These are phyloP conservation scores for Neurospora crassa DNA, from an alignment of 2,329 filamentous ascomycete genomes.

Conservation along the genomic window DNA sequence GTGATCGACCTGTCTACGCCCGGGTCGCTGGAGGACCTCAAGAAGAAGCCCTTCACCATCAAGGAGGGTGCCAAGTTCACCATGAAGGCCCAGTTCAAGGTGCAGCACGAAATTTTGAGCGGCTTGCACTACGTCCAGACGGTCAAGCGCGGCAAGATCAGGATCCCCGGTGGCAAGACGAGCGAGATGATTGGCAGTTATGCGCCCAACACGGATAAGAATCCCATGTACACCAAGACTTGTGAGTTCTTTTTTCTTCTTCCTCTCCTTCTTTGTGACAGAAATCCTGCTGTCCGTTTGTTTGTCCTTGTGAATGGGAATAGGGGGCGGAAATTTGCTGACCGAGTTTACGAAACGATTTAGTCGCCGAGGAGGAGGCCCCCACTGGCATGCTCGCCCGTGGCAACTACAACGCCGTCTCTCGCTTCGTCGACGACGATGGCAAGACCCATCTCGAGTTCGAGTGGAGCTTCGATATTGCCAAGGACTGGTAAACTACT, in stretches of 20 bases:
- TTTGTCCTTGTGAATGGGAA: background rate
- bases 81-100: constrained; percentile 90
- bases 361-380: constrained; percentile 86
- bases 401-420: constrained; percentile 81
- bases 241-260: constrained; percentile 49
- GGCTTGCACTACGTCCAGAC: constrained; percentile 94
- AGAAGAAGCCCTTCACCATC: constrained; percentile 91
- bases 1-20: constrained; percentile 75
- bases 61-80: constrained; percentile 92
- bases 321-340: background rate
- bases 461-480: constrained; percentile 93
- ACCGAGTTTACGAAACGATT: constrained; percentile 1
- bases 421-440: constrained; percentile 92
- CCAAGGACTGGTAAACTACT: constrained; percentile 75
- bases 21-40: constrained; percentile 66
- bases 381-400: constrained; percentile 84
- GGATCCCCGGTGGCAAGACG: constrained; percentile 65
- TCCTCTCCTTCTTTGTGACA: background rate
- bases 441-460: constrained; percentile 83
- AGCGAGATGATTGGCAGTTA: constrained; percentile 98
- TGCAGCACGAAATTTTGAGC: constrained; percentile 92
- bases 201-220: constrained; percentile 83
- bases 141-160: constrained; percentile 81
- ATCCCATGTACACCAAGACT: constrained; percentile 77
- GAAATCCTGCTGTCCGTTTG: background rate